A percentile compares a stretch with the other conserved stretches of the same genome.
phyloP scores from a whole-genome alignment of 1,284 basidiomycete species.

The Malassezia nana region DNA sequence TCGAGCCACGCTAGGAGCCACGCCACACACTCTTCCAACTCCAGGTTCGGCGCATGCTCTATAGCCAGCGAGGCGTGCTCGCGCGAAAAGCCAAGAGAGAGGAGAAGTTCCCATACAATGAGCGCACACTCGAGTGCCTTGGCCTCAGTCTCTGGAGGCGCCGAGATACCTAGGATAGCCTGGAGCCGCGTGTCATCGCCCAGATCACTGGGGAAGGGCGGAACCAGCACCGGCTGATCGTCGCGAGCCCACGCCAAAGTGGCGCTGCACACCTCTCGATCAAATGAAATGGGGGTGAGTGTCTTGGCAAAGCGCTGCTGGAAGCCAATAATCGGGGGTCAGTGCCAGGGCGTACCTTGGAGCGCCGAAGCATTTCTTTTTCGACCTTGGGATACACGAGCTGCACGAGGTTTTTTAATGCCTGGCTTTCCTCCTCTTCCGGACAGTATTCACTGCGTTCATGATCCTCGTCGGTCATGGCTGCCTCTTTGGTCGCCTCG shows the following conservation, averaged over 20 bases:
- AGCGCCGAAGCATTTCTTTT: conserved; percentile 67
- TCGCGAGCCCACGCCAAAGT: neutral
- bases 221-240: neutral
- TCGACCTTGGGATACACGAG: conserved; percentile 76
- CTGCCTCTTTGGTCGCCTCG: neutral
- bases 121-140: conserved; percentile 65
- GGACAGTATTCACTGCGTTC: conserved; percentile 19
- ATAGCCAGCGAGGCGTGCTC: conserved; percentile 64
- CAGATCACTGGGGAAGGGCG: neutral
- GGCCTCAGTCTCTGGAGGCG: conserved; percentile 20
- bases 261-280: neutral
- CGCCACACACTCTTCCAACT: conserved; percentile 75
- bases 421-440: conserved; percentile 38
- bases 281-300: conserved; percentile 50
- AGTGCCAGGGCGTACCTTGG: too few species aligned
- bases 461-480: neutral
- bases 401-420: conserved; percentile 53
- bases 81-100: conserved; percentile 69
- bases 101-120: conserved; percentile 70
- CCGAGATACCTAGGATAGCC: neutral
- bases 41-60: conserved; percentile 56
- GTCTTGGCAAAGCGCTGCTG: conserved; percentile 67
- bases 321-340: conserved; percentile 65
- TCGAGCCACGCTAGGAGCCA: conserved; percentile 23
- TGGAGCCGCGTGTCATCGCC: neutral